Base-by-base conservation (phyloP, 2,329 filamentous ascomycete species). In the Paraphoma sp. region DNA sequence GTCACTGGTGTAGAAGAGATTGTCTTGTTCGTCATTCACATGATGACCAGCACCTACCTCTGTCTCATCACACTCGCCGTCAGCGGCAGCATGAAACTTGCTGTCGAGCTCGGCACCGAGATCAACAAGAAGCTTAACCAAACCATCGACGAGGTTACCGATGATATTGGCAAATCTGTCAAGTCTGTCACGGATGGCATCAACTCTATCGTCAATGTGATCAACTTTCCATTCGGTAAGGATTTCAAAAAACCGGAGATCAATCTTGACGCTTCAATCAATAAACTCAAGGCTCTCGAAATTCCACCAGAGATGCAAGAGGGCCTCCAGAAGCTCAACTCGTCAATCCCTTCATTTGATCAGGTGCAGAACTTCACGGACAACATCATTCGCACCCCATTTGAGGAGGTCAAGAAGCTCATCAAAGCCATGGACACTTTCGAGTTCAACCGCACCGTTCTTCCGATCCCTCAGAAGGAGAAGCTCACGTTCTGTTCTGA, bases 21-120 rank as follows among this genome's bases (percentile, higher is more conserved):
- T 51, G 88, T 97, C 60, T 83, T 97, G 63, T 99, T 97, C 78
- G 86, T 93, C 73, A 93, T 99, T 80, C 92, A 96, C 75, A 89
- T 97, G 79, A 85, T 97, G 78, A 93, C 92, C 44, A 89, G 89
- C 48, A 97, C 93, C 14, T 97, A 97, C 72, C 84, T 92, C 63
- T 99, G 95, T 72, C 84, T 99, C 50, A 91, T 96, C 72, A 91
- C 91, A 30, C 86, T 96, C 61, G 88, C 92, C 46, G 84, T 97
- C 53, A 86, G 90, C 61, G 92, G 92, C 60, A 91, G 88, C 68
- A 81, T 97, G 49, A 87, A 92, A 49, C 87, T 88, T 44, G 91
- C 86, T 14, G 79, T 90, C 49, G 79, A 83, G 50, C 79, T 89
- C 60, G 82, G 88, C 47, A 82, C 88, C 70, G 83, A 87, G 48